Evolutionary conservation across 139 green algal species (phyloP).

Genomic region (Diplosphaera chodatii): DNA sequence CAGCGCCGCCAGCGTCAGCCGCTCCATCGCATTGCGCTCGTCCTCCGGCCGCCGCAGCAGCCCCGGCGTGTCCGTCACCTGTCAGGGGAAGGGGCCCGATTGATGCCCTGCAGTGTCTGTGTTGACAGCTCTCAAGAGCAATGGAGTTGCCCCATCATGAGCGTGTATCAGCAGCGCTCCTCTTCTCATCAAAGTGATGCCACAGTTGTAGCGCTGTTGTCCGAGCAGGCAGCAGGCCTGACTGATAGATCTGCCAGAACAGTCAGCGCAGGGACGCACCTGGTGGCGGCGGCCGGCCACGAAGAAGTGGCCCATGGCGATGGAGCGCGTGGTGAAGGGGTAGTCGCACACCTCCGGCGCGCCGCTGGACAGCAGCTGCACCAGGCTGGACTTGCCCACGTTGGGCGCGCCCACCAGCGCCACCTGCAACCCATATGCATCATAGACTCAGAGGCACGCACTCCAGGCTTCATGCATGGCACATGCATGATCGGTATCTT

Average conservation of each 20-base stretch:
- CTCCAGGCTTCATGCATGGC: too few relatives aligned
- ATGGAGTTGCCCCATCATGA: too few relatives aligned
- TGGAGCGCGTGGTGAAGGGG: constrained; percentile 95
- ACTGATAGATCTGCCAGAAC: too few relatives aligned
- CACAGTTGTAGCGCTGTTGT: too few relatives aligned
- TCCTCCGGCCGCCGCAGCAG: constrained; percentile 70
- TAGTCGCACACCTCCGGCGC: constrained; percentile 92
- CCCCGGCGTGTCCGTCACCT: constrained; percentile 94
- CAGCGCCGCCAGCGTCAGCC: constrained; percentile 86
- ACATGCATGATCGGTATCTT: too few relatives aligned
- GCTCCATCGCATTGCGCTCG: constrained; percentile 93
- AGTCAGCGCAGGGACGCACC: constrained; percentile 38
- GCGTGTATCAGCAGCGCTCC: too few relatives aligned
- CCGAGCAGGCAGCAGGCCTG: too few relatives aligned
- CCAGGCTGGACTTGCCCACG: constrained; percentile 91
- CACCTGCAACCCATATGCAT: constrained; percentile 22
- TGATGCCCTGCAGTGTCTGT: too few relatives aligned
- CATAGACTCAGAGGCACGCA: too few relatives aligned
- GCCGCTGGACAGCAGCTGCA: constrained; percentile 52
- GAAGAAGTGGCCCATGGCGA: constrained; percentile 98
- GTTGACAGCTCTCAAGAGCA: too few relatives aligned
- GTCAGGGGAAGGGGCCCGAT: not conserved
- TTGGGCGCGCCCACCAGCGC: constrained; percentile 85
- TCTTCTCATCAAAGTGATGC: too few relatives aligned
- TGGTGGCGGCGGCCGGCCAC: constrained; percentile 73